These are phyloP conservation scores for Akanthomyces uredinophilus DNA, from an alignment of 2,329 filamentous ascomycete genomes.

Conservation along the genomic window DNA sequence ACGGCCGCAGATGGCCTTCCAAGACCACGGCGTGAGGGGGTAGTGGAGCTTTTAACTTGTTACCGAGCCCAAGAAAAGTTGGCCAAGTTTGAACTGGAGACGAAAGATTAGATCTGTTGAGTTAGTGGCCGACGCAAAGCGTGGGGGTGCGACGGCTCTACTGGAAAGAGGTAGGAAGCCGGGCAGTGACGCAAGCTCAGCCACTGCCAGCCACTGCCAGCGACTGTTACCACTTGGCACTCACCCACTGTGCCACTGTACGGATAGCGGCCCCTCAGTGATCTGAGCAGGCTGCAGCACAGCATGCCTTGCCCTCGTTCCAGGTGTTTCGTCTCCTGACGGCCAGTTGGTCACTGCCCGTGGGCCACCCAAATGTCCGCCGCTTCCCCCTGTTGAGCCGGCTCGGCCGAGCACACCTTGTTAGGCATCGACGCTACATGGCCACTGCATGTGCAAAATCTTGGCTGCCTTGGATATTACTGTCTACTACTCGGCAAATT, in stretches of 20 bases:
- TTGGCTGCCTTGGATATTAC: neutral
- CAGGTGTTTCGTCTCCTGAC: neutral
- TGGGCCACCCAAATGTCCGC: too few relatives aligned
- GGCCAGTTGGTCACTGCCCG: too few relatives aligned
- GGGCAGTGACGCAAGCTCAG: neutral
- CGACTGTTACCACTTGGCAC: too few relatives aligned
- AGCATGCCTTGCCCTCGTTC: neutral
- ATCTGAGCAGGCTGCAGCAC: neutral
- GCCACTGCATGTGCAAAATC: neutral
- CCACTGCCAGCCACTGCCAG: neutral
- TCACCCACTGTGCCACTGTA: too few relatives aligned
- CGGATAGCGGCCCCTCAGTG: neutral
- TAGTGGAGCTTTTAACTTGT: conserved; percentile 9
- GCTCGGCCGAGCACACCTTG: neutral
- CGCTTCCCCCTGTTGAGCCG: neutral
- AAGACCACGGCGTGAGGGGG: neutral
- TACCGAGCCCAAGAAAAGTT: conserved; percentile 1
- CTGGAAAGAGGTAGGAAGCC: too few relatives aligned
- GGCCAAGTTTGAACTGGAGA: conserved; percentile 2
- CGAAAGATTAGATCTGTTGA: conserved; percentile 14
- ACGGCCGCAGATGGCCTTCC: neutral
- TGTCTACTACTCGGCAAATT: neutral
- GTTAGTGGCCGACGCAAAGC: conserved; percentile 7
- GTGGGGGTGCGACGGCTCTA: neutral
- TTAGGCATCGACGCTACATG: neutral